Percentiles rank a stretch among this genome's conserved stretches.
phyloP scores from a whole-genome alignment of 495 filamentous ascomycete genomes.

The Penicillium argentinense region DNA sequence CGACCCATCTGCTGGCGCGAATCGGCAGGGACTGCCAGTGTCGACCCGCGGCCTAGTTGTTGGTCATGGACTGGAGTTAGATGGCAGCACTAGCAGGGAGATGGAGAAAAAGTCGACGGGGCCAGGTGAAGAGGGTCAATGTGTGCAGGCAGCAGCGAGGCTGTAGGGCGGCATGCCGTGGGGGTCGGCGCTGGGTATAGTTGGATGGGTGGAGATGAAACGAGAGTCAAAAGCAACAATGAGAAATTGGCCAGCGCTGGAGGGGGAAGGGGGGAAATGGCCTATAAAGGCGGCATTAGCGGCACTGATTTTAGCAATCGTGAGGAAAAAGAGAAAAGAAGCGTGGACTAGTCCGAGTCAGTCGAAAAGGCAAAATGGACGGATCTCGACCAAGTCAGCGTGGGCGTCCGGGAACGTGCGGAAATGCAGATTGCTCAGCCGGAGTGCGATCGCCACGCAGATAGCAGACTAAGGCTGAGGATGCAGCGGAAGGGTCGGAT shows the following conservation, averaged over 20 bases:
- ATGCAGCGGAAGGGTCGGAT: slow-evolving; percentile 19
- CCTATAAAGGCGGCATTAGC: slow-evolving; percentile 14
- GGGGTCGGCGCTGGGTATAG: too few species aligned
- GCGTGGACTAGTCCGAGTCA: background rate
- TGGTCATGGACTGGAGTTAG: slow-evolving; percentile 19
- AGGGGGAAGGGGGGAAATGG: too few species aligned
- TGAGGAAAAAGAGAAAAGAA: slow-evolving; percentile 13
- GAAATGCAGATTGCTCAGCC: slow-evolving; percentile 20
- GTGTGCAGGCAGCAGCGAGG: background rate
- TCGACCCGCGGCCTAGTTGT: slow-evolving; percentile 5
- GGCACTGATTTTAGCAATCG: background rate
- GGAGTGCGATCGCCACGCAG: slow-evolving; percentile 20
- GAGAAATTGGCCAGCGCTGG: too few species aligned
- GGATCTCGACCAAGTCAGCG: slow-evolving; percentile 17
- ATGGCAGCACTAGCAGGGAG: too few species aligned
- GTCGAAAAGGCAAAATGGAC: slow-evolving; percentile 2
- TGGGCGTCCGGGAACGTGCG: slow-evolving; percentile 28
- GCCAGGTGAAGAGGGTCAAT: background rate
- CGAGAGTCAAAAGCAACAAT: background rate
- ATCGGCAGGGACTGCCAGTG: slow-evolving; percentile 21
- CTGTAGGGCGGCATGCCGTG: too few species aligned
- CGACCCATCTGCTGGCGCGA: slow-evolving; percentile 43
- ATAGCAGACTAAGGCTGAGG: background rate
- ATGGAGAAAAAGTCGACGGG: background rate
- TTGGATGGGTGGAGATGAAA: slow-evolving; percentile 19